Conservation (phyloP, 164 flowering plant genomes). For the Piper longum region DNA sequence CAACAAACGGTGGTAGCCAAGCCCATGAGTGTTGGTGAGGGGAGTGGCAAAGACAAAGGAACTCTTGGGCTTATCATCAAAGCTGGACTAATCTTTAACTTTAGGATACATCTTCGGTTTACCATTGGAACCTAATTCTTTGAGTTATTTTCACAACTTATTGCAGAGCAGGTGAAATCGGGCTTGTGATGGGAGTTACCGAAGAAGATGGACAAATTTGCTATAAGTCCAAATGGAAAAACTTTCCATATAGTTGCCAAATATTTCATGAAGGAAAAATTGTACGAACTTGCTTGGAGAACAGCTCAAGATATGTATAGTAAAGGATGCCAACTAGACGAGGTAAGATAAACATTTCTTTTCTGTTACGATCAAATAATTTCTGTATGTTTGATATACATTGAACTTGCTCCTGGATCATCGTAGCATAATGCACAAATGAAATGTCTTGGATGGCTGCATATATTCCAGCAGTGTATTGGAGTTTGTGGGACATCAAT, state of each 20-base stretch:
- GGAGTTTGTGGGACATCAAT: too few species aligned
- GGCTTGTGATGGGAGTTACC: constrained; percentile 59
- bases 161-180: constrained; percentile 84
- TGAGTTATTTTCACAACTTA: constrained; percentile 36
- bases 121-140: too few species aligned
- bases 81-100: too few species aligned
- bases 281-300: constrained; percentile 61
- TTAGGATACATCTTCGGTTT: too few species aligned
- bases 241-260: constrained; percentile 64
- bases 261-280: constrained; percentile 62
- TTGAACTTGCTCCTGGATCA: neutral
- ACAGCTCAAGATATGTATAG: constrained; percentile 66
- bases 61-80: too few species aligned
- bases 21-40: too few species aligned
- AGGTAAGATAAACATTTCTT: constrained; percentile 26
- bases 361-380: too few species aligned
- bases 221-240: constrained; percentile 62
- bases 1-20: too few species aligned
- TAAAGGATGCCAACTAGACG: constrained; percentile 61
- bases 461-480: too few species aligned
- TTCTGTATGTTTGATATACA: too few species aligned
- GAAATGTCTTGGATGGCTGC: neutral
- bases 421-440: too few species aligned
- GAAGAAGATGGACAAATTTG: constrained; percentile 68
- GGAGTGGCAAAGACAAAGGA: too few species aligned